Evolutionary conservation across 2,329 filamentous ascomycete species (phyloP), one percentile per base, ranked within the genome.

Genomic region (Alternaria dauci): DNA sequence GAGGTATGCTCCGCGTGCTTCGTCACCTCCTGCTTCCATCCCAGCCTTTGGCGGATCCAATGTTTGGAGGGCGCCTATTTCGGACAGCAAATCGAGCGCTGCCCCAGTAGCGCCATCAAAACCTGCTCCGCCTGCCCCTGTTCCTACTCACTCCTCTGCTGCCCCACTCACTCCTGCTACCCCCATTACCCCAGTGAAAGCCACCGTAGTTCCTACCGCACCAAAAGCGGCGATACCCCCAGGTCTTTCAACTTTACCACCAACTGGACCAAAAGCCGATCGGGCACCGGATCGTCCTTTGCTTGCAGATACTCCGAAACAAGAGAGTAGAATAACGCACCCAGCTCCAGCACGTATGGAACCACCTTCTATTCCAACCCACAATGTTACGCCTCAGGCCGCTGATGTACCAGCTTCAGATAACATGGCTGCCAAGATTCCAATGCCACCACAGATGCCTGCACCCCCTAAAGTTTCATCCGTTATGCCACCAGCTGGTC

Each of bases 21-120:
- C 83, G 18, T 84, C 85, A 11, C 84, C 85, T 38, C 84, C 83
- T 28, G 83, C 84, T 62, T 83, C 84, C 53, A 84, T 87, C 14
- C 85, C 85, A 26, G 84, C 85, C n/a, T 87, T 87, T 72, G 82
- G 82, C 28, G 82, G 81, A 55, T 72, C 80, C 38, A 79, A 80
- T 65, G 80, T 80, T 25, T 82, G 80, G 80, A 78, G 76, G 62
- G 78, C 78, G 26, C 77, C 79, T 6, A 66, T 74, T 3, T 70
- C 75, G 52, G 76, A 79, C 44, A 60, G 61, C 12, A 81, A 79
- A 66, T 57, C 72, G 42, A 67, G 52, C 32, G 39, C 63, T 55
- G 25, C 63, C 18, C 44, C 68, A 60, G 55, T 59, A 34, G 75
- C 76, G 25, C 60, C 72, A 20, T 63, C 76, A 23, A 77, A 77